Base-by-base conservation (phyloP, 1,139 yeast genomes). In the Tardiomyces blankii region DNA sequence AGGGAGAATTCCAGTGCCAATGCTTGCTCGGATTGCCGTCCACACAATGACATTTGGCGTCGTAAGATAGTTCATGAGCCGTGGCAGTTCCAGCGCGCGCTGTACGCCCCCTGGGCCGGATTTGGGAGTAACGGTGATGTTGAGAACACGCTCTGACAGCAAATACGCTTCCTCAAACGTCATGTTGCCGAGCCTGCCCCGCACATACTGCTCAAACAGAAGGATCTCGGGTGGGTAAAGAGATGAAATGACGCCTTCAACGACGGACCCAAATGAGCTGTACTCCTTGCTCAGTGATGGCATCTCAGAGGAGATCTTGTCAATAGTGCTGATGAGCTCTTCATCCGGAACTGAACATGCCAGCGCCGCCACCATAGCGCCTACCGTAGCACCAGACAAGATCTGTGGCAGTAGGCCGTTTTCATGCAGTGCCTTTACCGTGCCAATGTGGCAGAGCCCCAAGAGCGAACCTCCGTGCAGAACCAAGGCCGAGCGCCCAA, bases 381-480 rank as follows among this genome's bases (percentile, higher is more conserved):
- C 97, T 48, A 87, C 87, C 0, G 96, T 93, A 50, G 91, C 83
- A 0, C 97, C 97, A n/a, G 93, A 85, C 38, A 91, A 77, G 3
- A 91, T 84, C 43, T 83, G 67, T 0, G 98, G 98, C 44, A 89
- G 68, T 38, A 89, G 66, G 0, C 87, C 82, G 51, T 82, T 80
- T 53, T 75, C 74, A 51, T 82, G 77, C 18, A 91, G 67, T 0
- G 93, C 91, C 53, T 83, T 83, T 7, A 89, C 85, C 1, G 89
- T 95, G 1, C 98, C 98, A 43, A 91, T 63, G 62, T 91, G 98
- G 58, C 95, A 88, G 50, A 91, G 69, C 0, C 97, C 97, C 66
- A 89, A 91, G 25, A 91, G 67, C 0, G 96, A 84, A 1, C 97
- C 97, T 27, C 98, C 97, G 63, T 91, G 96, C 28, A 91, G 68